phyloP scores from a whole-genome alignment of 2,329 filamentous ascomycete species.

The Amphichorda felina region DNA sequence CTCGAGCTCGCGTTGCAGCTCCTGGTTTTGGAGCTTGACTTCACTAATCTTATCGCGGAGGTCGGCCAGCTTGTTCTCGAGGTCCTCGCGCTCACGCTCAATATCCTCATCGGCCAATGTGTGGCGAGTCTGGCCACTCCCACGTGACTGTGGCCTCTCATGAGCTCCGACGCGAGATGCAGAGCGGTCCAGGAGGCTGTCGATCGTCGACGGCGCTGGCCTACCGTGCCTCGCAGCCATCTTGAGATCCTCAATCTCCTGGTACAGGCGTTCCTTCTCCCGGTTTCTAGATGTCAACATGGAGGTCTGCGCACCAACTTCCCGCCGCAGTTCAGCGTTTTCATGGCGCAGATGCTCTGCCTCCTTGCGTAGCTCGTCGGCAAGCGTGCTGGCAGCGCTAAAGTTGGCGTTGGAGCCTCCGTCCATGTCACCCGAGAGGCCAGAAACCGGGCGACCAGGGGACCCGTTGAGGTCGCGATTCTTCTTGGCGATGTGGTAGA shows the following conservation, averaged over 20 bases:
- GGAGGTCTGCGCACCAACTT: slow-evolving; percentile 90
- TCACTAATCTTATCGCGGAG: slow-evolving; percentile 79
- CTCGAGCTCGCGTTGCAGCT: slow-evolving; percentile 72
- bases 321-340: slow-evolving; percentile 81
- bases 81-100: slow-evolving; percentile 73
- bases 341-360: slow-evolving; percentile 75
- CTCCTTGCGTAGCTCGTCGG: slow-evolving; percentile 62
- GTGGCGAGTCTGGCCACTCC: slow-evolving; percentile 55
- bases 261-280: slow-evolving; percentile 88
- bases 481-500: slow-evolving; percentile 52
- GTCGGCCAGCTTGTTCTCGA: slow-evolving; percentile 74
- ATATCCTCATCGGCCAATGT: slow-evolving; percentile 48
- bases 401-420: slow-evolving; percentile 34
- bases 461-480: slow-evolving; percentile 31
- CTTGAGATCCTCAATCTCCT: slow-evolving; percentile 95
- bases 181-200: slow-evolving; percentile 90
- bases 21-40: slow-evolving; percentile 80
- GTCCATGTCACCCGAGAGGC: slow-evolving; percentile 36
- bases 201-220: slow-evolving; percentile 53
- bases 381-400: slow-evolving; percentile 52
- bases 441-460: slow-evolving; percentile 36
- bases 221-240: slow-evolving; percentile 67
- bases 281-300: slow-evolving; percentile 95
- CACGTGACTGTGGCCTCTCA: slow-evolving; percentile 61
- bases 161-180: slow-evolving; percentile 66